Evolutionary conservation across 495 filamentous ascomycete genomes (phyloP), one percentile per base, ranked within the genome.

Genomic region (Cudoniella acicularis): DNA sequence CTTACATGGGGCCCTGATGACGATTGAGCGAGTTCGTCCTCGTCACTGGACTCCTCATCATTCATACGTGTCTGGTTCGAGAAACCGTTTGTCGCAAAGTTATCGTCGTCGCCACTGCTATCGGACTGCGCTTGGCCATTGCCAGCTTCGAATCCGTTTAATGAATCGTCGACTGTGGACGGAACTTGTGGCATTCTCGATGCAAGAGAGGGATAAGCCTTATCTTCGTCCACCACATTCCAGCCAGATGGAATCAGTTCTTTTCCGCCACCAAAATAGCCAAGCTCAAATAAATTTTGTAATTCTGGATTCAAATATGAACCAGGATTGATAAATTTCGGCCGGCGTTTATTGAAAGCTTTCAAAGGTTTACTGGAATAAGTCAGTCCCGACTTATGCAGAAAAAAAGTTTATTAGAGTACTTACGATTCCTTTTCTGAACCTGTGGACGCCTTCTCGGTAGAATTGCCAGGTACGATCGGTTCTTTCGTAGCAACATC

Each of bases 401-500:
- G 22, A 3, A 13, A 51, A 1, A 52, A 10, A 16, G 16, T n/a
- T 23, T 24, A 18, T 3, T 10, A 49, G 46, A 52, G 48, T 11
- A 36, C 52, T 51, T 52, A 43, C 23, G 20, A 13, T 50, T 18
- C 10, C 16, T 52, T 42, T 22, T 42, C 27, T 11, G 25, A 2
- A 20, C 18, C 51, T 54, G 51, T n/a, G 2, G 27, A 2, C 8
- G 23, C 41, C n/a, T 20, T 43, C 9, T 56, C 46, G 3, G 48
- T 13, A 16, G 49, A 47, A 9, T 53, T 43, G 3, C 9, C 21
- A 36, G 30, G 10, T 11, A 22, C 43, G 42, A 54, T 55, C 13
- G 50, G 42, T 9, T 92, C 87, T 10, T 80, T 81, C 89, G 95
- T 92, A 0, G 88, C 89, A 21, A 98, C 85, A 67, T 97, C 88